Base-by-base conservation (phyloP, 2,329 filamentous ascomycete genomes). In the Phialocephala subalpina region DNA sequence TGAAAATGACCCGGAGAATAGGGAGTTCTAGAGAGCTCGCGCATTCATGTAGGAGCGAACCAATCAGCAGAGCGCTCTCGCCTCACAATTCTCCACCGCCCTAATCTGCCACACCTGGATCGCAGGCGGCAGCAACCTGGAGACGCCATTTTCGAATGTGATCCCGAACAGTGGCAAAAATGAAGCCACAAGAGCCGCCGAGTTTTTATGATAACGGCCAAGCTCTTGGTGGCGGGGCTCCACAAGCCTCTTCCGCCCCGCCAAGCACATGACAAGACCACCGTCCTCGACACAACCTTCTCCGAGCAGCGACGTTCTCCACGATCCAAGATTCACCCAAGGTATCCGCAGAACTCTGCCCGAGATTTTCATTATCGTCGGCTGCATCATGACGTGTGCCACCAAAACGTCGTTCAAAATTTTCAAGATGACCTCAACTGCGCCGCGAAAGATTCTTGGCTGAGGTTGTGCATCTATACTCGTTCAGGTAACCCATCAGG, bases 301-400 rank as follows among this genome's bases (percentile, higher is more conserved):
- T 40, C 25, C 40, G 9, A 45, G 55, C 25, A 42, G 9, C 45
- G 14, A 25, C 1, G 18, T 38, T n/a, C 9, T 27, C 14, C 18
- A 49, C 45, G 20, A 49, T 11, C 45, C 45, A 49, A 49, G 45
- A 20, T 4, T 5, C 4, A 49, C 3, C 45, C 45, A 49, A 49
- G 45, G 6, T 4, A 2, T 20, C 8, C 38, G 60, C 38, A 38
- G 45, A 56, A 47, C 55, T 20, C 29, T 47, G 36, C 52, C 45
- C 35, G 33, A 14, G 20, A 14, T 18, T 49, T 49, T 22, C 25
- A n/a, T 40, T 36, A 49, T n/a, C 20, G 14, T 38, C 35, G 7
- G 61, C 22, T 59, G 56, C 45, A 60, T 29, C 12, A 63, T 63
- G 47, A 63, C 62, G 59, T 63, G 9, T 40, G 62, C 62, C 62